Conservation (phyloP, 2,329 filamentous ascomycete species). For the Neospermospora avenae region DNA sequence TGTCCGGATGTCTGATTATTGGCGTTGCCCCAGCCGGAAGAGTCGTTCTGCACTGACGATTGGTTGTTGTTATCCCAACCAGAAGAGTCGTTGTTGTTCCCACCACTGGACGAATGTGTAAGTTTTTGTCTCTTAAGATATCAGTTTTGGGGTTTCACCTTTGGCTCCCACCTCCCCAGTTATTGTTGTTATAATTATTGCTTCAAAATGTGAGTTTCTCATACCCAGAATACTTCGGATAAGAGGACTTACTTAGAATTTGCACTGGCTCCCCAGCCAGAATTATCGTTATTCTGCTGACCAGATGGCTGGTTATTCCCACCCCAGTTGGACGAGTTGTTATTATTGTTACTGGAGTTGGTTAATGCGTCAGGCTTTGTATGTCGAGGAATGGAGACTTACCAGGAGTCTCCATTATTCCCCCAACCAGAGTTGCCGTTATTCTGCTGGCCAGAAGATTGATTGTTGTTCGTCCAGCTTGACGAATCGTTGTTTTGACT, state of each 20-base stretch:
- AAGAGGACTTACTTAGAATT: not conserved
- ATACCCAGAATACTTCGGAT: too few species aligned
- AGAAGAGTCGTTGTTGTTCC: constrained; percentile 12
- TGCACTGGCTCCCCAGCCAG: not conserved
- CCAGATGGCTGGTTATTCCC: not conserved
- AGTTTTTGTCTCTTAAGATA: not conserved
- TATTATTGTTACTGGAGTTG: not conserved
- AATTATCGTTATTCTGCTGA: not conserved
- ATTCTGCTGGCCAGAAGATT: not conserved
- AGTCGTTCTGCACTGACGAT: constrained; percentile 3
- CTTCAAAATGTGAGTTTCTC: not conserved
- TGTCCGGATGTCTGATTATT: not conserved
- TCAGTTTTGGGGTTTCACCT: not conserved
- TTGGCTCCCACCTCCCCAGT: not conserved
- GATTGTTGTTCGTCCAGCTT: not conserved
- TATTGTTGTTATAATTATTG: constrained; percentile 2
- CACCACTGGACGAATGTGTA: not conserved
- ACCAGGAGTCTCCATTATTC: not conserved
- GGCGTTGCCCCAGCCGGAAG: not conserved
- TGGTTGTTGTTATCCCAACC: constrained; percentile 6
- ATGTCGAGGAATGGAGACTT: too few species aligned
- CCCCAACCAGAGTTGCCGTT: not conserved
- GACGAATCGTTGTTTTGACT: constrained; percentile 3
- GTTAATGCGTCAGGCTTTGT: too few species aligned
- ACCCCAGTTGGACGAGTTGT: constrained; percentile 7